Conservation (phyloP, 2,329 filamentous ascomycete species). For the Knoxdaviesia proteae region DNA sequence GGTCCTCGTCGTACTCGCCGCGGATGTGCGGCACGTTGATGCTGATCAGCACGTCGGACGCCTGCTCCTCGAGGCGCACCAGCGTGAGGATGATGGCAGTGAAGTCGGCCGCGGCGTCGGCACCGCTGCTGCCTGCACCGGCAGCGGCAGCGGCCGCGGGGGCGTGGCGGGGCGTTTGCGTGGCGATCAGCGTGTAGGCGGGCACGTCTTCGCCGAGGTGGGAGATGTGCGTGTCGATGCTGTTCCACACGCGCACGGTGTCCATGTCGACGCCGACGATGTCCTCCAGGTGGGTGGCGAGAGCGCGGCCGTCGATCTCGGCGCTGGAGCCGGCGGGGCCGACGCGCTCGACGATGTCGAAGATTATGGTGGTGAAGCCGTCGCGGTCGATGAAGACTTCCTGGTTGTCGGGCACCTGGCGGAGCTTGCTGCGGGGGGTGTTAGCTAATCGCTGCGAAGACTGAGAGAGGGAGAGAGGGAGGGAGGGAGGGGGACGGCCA, state of each 20-base stretch:
- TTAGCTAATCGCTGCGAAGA: slow-evolving; percentile 3
- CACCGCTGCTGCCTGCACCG: slow-evolving; percentile 2
- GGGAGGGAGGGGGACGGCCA: background rate
- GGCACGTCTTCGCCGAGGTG: slow-evolving; percentile 35
- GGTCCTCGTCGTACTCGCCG: slow-evolving; percentile 51
- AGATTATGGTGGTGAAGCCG: slow-evolving; percentile 70
- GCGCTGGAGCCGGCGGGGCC: slow-evolving; percentile 28
- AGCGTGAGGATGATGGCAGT: slow-evolving; percentile 61
- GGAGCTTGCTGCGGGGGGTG: slow-evolving; percentile 32
- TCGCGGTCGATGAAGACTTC: slow-evolving; percentile 75
- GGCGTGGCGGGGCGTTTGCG: slow-evolving; percentile 25
- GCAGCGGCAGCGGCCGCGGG: slow-evolving; percentile 6
- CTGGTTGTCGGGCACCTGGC: slow-evolving; percentile 69
- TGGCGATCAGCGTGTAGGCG: slow-evolving; percentile 50
- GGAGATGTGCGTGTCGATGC: slow-evolving; percentile 37
- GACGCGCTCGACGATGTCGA: slow-evolving; percentile 78
- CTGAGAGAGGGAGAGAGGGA: background rate
- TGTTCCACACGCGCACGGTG: slow-evolving; percentile 44
- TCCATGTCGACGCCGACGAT: slow-evolving; percentile 38
- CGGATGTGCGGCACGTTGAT: slow-evolving; percentile 74
- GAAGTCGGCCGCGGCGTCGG: slow-evolving; percentile 31
- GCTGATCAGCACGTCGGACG: slow-evolving; percentile 65
- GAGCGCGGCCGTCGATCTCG: slow-evolving; percentile 47
- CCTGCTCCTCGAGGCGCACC: slow-evolving; percentile 51
- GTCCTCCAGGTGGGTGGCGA: slow-evolving; percentile 48